Conservation (phyloP, 2,329 filamentous ascomycete species). For the Ophiostoma himal-ulmi region DNA sequence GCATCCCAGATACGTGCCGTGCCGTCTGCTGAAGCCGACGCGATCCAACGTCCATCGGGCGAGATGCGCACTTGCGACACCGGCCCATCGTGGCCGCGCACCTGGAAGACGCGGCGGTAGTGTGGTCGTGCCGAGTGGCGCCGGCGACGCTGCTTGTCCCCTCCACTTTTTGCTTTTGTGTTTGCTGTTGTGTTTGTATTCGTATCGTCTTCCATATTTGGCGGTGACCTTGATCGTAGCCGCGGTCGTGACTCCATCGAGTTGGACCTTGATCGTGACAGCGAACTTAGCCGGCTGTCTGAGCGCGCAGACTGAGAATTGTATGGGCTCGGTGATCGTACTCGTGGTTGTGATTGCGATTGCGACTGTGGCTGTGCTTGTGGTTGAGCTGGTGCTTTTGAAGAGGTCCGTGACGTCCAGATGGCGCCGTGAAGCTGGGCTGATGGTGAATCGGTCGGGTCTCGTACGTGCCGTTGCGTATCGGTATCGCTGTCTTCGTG, state of each 20-base stretch:
- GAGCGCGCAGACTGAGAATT: background rate
- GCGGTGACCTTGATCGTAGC: background rate
- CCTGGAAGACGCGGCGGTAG: conserved; percentile 63
- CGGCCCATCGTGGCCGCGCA: conserved; percentile 71
- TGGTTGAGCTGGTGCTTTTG: background rate
- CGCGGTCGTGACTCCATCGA: background rate
- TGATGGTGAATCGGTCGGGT: conserved; percentile 23
- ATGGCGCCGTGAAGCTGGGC: conserved; percentile 24
- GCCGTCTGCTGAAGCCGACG: conserved; percentile 81
- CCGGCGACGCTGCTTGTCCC: background rate
- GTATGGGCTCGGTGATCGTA: background rate
- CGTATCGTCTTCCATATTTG: conserved; percentile 8
- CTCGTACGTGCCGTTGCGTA: background rate
- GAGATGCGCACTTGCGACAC: conserved; percentile 86
- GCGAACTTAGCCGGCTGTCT: conserved; percentile 1
- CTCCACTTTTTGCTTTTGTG: conserved; percentile 3
- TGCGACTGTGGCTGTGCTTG: background rate
- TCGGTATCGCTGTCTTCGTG: background rate
- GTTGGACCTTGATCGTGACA: background rate
- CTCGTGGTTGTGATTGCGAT: background rate
- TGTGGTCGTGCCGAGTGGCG: conserved; percentile 51
- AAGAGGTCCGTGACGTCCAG: background rate
- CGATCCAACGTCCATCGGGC: conserved; percentile 83
- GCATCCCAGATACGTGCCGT: conserved; percentile 91
- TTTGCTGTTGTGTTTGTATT: conserved; percentile 24